Percentiles rank a stretch among this genome's conserved stretches.
These are phyloP conservation scores for Malus hybrid DNA, from an alignment of 331 rosid genomes.

Conservation along the genomic window DNA sequence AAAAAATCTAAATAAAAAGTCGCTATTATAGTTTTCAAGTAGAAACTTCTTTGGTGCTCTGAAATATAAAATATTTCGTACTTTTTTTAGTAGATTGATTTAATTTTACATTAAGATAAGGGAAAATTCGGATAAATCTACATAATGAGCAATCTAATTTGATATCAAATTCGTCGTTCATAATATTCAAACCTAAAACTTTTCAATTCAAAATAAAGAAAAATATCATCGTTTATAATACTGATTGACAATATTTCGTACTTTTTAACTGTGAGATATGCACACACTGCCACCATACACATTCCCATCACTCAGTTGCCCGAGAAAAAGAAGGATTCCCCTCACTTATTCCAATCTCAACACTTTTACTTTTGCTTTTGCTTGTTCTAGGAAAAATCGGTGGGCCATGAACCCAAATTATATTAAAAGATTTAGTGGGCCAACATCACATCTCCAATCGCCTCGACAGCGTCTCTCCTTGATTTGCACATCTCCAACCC, in stretches of 20 bases:
- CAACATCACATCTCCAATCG: background rate
- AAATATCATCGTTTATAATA: too few species aligned
- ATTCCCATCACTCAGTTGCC: background rate
- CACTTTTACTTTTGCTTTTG: background rate
- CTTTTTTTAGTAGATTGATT: too few species aligned
- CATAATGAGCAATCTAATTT: rapidly evolving
- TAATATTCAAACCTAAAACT: rapidly evolving
- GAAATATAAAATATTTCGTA: too few species aligned
- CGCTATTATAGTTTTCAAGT: too few species aligned
- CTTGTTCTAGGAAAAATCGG: background rate
- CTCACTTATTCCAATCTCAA: background rate
- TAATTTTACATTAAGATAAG: too few species aligned
- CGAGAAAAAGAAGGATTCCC: background rate
- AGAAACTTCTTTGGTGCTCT: too few species aligned
- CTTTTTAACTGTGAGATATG: too few species aligned
- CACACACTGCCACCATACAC: background rate
- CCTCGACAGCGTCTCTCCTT: background rate
- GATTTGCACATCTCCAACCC: background rate
- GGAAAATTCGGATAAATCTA: rapidly evolving
- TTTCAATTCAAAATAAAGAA: too few species aligned
- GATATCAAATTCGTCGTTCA: rapidly evolving
- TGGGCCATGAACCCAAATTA: background rate
- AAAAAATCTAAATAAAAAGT: too few species aligned
- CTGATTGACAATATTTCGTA: rapidly evolving
- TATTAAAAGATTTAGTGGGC: background rate